Percentiles rank a stretch among this genome's conserved stretches.
Conservation (phyloP, 2,329 filamentous ascomycete genomes). For the Paecilomyces variotii region DNA sequence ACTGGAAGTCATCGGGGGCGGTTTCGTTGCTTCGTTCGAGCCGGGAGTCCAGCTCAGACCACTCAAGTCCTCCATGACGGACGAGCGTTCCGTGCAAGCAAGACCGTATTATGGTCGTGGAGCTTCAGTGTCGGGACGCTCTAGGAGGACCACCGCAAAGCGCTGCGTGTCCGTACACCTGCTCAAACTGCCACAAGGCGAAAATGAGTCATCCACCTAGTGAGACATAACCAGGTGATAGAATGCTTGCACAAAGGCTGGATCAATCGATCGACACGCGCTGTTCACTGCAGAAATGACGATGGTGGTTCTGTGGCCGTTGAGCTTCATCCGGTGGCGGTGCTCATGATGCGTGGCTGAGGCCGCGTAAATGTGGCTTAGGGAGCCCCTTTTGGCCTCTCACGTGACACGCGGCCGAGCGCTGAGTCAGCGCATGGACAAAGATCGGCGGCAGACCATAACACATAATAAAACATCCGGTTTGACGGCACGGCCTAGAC, state of each 20-base stretch:
- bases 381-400: not conserved
- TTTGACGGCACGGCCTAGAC: not conserved
- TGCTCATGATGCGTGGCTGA: not conserved
- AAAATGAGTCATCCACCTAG: not conserved
- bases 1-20: constrained; percentile 28
- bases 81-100: not conserved
- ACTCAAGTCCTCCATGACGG: constrained; percentile 40
- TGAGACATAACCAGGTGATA: not conserved
- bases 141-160: not conserved
- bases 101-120: constrained; percentile 9
- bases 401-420: not conserved
- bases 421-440: not conserved
- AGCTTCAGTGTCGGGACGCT: constrained; percentile 12
- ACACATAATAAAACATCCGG: not conserved
- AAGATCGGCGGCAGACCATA: not conserved
- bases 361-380: not conserved
- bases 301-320: not conserved
- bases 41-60: constrained; percentile 38
- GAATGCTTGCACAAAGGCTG: not conserved
- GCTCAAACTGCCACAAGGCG: not conserved
- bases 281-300: not conserved
- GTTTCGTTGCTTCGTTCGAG: constrained; percentile 26
- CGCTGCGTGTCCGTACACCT: not conserved
- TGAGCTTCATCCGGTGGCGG: not conserved
- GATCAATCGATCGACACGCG: not conserved